phyloP scores from a whole-genome alignment of 305 asterid species.

The Euphrasia arctica region DNA sequence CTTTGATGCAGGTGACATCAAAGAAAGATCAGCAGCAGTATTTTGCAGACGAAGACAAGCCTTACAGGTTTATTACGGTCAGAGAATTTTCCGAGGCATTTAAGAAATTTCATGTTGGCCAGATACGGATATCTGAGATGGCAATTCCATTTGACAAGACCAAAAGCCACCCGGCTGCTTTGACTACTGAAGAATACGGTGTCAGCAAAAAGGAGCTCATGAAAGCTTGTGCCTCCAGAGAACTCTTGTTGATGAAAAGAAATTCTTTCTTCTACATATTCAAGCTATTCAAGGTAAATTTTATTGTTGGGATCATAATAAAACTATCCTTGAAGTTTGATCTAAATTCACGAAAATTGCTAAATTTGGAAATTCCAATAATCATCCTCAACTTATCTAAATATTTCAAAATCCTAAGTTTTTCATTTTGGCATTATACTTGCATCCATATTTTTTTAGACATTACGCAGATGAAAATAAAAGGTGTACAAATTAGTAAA shows the following conservation, averaged over 20 bases:
- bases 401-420: too few species aligned
- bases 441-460: too few species aligned
- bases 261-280: constrained; percentile 41
- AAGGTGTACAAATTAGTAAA: too few species aligned
- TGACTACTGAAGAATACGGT: constrained; percentile 40
- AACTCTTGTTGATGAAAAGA: constrained; percentile 47
- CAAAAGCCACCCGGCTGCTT: constrained; percentile 52
- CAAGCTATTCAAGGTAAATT: constrained; percentile 40
- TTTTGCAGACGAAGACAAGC: constrained; percentile 35
- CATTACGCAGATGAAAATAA: too few species aligned
- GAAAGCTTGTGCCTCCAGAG: constrained; percentile 58
- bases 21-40: constrained; percentile 54
- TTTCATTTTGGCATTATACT: too few species aligned
- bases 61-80: constrained; percentile 42
- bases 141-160: constrained; percentile 46
- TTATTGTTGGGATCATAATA: background rate
- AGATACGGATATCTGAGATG: constrained; percentile 33
- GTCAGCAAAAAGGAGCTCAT: constrained; percentile 43
- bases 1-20: constrained; percentile 46
- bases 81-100: constrained; percentile 43
- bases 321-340: background rate
- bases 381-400: background rate
- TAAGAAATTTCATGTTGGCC: constrained; percentile 39
- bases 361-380: background rate
- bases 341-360: background rate